Conservation (phyloP, 2,329 filamentous ascomycete species). For the Fusarium sp. region DNA sequence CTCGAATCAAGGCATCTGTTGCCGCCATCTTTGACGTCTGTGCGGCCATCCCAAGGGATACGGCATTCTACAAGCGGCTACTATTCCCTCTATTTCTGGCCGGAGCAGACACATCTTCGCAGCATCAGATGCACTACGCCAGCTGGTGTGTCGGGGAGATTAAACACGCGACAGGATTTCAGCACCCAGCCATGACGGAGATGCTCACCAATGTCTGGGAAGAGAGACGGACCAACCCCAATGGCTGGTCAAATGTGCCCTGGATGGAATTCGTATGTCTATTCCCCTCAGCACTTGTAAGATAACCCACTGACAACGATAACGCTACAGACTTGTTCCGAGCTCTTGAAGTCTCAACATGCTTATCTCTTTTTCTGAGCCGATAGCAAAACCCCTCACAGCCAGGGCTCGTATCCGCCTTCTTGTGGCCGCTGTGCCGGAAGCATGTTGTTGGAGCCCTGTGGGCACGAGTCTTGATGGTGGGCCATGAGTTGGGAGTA, state of each 20-base stretch:
- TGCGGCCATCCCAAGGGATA: slow-evolving; percentile 39
- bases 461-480: not conserved
- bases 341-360: slow-evolving; percentile 31
- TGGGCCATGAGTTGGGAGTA: slow-evolving; percentile 20
- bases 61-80: slow-evolving; percentile 47
- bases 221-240: slow-evolving; percentile 31
- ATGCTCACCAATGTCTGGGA: slow-evolving; percentile 47
- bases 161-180: slow-evolving; percentile 45
- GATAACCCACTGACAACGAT: not conserved
- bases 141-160: slow-evolving; percentile 45
- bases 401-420: slow-evolving; percentile 3
- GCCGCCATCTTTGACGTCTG: slow-evolving; percentile 45
- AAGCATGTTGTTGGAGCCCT: no score
- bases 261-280: slow-evolving; percentile 51
- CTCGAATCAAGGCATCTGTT: slow-evolving; percentile 43
- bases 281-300: not conserved
- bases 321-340: slow-evolving; percentile 32
- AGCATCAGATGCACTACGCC: slow-evolving; percentile 48
- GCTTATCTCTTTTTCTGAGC: slow-evolving; percentile 42
- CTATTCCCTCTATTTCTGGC: slow-evolving; percentile 51
- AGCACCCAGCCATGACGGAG: slow-evolving; percentile 47
- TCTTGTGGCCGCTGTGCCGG: not conserved
- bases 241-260: slow-evolving; percentile 40
- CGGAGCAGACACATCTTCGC: slow-evolving; percentile 42
- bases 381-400: not conserved